A percentile compares a stretch with the other conserved stretches of the same genome.
Conservation (phyloP, 345 rosid genomes). For the Salix suchowensis region DNA sequence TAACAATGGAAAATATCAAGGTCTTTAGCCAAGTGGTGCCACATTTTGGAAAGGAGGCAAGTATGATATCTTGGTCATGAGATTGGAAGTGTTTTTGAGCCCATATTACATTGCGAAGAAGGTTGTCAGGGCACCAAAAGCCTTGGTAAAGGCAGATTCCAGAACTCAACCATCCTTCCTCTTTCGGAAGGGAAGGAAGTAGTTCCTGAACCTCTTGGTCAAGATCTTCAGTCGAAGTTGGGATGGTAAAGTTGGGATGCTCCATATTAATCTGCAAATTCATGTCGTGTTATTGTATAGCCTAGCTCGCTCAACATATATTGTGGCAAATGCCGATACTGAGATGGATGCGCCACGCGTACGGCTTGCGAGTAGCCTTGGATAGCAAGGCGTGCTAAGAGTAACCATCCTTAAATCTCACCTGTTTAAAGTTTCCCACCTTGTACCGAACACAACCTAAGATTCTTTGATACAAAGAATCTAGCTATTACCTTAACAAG, state of each 20-base stretch:
- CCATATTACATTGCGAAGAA: neutral
- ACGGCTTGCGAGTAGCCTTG: no score
- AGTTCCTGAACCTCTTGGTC: neutral
- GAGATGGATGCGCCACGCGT: no score
- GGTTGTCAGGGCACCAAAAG: neutral
- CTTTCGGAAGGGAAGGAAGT: neutral
- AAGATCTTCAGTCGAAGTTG: neutral
- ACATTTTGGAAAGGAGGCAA: neutral
- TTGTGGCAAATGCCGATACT: no score
- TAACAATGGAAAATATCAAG: neutral
- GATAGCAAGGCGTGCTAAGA: no score
- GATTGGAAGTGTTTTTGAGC: neutral
- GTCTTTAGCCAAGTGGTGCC: constrained; percentile 1
- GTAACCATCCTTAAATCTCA: no score
- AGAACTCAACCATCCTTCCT: neutral
- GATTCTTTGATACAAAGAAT: no score
- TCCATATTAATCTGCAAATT: neutral
- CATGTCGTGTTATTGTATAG: no score
- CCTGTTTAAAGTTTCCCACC: no score
- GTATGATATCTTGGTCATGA: neutral
- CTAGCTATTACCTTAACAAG: no score
- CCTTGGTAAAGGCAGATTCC: neutral
- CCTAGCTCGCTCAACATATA: no score
- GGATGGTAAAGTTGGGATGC: neutral
- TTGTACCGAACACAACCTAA: no score